phyloP scores from a whole-genome alignment of 2,329 filamentous ascomycete species.

The Aspergillus aculeatus region DNA sequence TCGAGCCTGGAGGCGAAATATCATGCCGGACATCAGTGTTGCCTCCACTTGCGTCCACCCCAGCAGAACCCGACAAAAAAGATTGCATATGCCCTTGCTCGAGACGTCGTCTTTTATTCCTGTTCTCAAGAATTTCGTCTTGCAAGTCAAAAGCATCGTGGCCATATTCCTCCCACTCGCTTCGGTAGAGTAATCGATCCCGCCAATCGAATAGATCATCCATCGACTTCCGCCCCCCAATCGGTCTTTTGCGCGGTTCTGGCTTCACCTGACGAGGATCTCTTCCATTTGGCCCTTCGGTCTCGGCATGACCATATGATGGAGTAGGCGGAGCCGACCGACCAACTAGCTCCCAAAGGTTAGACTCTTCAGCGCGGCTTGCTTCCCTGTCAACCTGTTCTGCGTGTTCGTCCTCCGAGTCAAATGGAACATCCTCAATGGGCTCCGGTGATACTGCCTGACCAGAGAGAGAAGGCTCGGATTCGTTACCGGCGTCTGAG shows the following conservation, averaged over 20 bases:
- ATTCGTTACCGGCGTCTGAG: neutral
- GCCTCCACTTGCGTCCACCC: neutral
- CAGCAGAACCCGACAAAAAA: neutral
- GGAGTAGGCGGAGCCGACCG: conserved; percentile 21
- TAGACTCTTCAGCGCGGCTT: conserved; percentile 46
- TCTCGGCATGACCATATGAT: conserved; percentile 22
- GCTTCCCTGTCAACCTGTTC: conserved; percentile 49
- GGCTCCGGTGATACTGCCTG: neutral
- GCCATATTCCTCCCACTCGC: conserved; percentile 52
- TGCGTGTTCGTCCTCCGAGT: conserved; percentile 45
- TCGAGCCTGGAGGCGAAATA: neutral
- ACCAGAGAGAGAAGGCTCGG: neutral
- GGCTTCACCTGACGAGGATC: neutral
- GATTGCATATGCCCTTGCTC: neutral
- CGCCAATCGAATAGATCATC: conserved; percentile 50
- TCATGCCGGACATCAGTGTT: neutral
- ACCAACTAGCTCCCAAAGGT: conserved; percentile 46
- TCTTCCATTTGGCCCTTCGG: neutral
- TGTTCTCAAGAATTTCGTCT: conserved; percentile 31
- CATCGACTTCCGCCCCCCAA: conserved; percentile 32
- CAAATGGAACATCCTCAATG: conserved; percentile 16
- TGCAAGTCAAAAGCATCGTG: conserved; percentile 27
- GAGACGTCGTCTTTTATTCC: conserved; percentile 32
- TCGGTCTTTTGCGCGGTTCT: conserved; percentile 15
- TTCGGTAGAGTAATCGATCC: conserved; percentile 44